Evolutionary conservation across 2,329 filamentous ascomycete genomes (phyloP).

Genomic region (Ophiocordyceps robertsii): DNA sequence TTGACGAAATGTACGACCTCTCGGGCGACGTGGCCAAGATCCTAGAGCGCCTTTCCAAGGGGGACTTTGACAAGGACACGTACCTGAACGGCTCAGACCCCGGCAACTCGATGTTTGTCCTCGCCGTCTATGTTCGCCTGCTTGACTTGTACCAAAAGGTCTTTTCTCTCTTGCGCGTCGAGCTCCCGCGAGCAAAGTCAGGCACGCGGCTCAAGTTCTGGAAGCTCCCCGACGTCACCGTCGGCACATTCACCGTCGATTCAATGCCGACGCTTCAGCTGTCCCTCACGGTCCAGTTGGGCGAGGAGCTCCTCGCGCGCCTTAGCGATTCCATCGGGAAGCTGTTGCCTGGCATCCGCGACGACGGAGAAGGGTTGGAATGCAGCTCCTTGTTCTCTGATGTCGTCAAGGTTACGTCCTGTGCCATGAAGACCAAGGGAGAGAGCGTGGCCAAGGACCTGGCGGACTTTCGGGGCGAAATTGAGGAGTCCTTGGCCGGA

Average conservation of each 20-base stretch:
- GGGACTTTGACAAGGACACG: slow-evolving; percentile 2
- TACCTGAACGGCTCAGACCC: slow-evolving; percentile 18
- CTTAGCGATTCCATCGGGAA: slow-evolving; percentile 18
- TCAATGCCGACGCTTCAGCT: slow-evolving; percentile 26
- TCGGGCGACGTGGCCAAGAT: slow-evolving; percentile 22
- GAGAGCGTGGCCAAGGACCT: slow-evolving; percentile 19
- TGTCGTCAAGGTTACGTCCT: slow-evolving; percentile 17
- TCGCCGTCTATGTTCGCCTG: slow-evolving; percentile 24
- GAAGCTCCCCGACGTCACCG: slow-evolving; percentile 25
- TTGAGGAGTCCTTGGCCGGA: slow-evolving; percentile 17
- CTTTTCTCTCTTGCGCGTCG: slow-evolving; percentile 20
- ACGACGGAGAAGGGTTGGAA: slow-evolving; percentile 5
- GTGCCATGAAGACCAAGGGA: slow-evolving; percentile 18
- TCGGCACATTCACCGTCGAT: slow-evolving; percentile 25
- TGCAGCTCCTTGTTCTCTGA: slow-evolving; percentile 17
- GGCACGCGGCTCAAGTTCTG: slow-evolving; percentile 19
- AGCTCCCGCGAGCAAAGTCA: slow-evolving; percentile 15
- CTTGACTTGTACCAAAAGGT: slow-evolving; percentile 27
- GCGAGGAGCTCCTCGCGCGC: slow-evolving; percentile 23
- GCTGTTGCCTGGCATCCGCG: slow-evolving; percentile 11
- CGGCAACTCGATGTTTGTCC: slow-evolving; percentile 22
- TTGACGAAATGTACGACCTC: slow-evolving; percentile 27
- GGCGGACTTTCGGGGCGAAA: slow-evolving; percentile 17
- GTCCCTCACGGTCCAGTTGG: slow-evolving; percentile 27
- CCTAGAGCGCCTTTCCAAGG: slow-evolving; percentile 13